Evolutionary conservation across 192 early-diverging fungal genomes (phyloP).

Genomic region (Backusella sp.): DNA sequence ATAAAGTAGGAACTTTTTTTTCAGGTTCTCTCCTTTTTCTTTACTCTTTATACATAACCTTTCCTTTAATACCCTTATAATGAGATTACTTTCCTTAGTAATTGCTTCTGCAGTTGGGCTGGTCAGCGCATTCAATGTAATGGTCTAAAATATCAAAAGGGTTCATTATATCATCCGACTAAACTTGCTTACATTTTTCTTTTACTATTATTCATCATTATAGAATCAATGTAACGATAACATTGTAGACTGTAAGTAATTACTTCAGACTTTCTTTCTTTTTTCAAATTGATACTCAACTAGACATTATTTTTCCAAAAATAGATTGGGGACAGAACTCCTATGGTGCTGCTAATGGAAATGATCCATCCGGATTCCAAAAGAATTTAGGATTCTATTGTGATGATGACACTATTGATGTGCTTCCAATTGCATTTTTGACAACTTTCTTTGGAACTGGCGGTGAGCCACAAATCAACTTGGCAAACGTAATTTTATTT

Average conservation of each 20-base stretch:
- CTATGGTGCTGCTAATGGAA: slow-evolving; percentile 37
- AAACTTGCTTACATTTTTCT: neutral
- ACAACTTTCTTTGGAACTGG: slow-evolving; percentile 47
- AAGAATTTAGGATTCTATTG: slow-evolving; percentile 51
- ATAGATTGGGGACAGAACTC: slow-evolving; percentile 43
- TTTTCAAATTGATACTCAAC: neutral
- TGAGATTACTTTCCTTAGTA: neutral
- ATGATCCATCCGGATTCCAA: slow-evolving; percentile 29
- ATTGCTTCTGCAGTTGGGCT: neutral
- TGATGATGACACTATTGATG: slow-evolving; percentile 54
- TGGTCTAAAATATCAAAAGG: neutral
- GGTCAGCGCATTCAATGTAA: neutral
- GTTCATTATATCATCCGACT: neutral
- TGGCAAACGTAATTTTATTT: slow-evolving; percentile 41
- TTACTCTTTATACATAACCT: neutral
- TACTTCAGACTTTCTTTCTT: neutral
- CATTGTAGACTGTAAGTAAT: slow-evolving; percentile 29
- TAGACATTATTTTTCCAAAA: neutral
- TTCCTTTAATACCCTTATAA: slow-evolving; percentile 3
- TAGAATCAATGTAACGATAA: slow-evolving; percentile 37
- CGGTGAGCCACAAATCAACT: slow-evolving; percentile 52
- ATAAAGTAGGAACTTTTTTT: slow-evolving; percentile 9
- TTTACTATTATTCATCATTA: neutral
- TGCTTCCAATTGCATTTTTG: slow-evolving; percentile 59
- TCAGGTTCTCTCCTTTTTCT: slow-evolving; percentile 1